These are phyloP conservation scores for Neonectria magnoliae DNA, from an alignment of 2,329 filamentous ascomycete species.

Conservation along the genomic window DNA sequence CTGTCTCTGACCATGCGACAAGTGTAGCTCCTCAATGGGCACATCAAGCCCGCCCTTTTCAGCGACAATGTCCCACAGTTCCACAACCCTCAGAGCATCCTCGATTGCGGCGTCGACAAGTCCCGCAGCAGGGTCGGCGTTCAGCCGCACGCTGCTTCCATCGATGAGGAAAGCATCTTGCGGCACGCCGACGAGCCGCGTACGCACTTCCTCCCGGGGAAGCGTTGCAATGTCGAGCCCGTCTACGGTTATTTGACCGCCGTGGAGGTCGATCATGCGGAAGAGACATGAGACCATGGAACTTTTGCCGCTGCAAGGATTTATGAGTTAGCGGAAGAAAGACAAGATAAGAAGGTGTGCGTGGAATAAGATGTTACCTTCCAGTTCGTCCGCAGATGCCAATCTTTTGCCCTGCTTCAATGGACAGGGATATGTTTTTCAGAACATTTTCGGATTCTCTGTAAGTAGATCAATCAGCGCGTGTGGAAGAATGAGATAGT, in stretches of 20 bases:
- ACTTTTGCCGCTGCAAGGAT: constrained; percentile 57
- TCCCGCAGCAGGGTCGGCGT: constrained; percentile 55
- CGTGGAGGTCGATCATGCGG: constrained; percentile 54
- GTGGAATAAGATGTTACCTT: constrained; percentile 14
- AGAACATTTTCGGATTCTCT: constrained; percentile 22
- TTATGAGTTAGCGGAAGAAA: not conserved
- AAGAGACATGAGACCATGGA: constrained; percentile 51
- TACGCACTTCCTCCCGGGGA: constrained; percentile 39
- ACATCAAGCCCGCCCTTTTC: constrained; percentile 50
- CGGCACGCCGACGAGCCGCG: constrained; percentile 54
- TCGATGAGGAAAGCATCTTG: constrained; percentile 63
- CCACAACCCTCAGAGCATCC: constrained; percentile 55
- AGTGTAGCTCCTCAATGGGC: constrained; percentile 44
- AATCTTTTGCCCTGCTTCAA: constrained; percentile 30
- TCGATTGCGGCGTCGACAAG: constrained; percentile 54
- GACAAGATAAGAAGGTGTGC: accelerated
- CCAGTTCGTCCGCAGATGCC: constrained; percentile 34
- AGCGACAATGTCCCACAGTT: constrained; percentile 55
- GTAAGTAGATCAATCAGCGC: accelerated
- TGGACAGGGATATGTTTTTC: constrained; percentile 18
- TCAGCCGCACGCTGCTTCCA: constrained; percentile 54
- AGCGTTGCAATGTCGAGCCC: constrained; percentile 49
- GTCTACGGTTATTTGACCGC: constrained; percentile 57
- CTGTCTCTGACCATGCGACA: constrained; percentile 61
- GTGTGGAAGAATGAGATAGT: not conserved